Percentiles rank a stretch among this genome's conserved stretches.
These are phyloP conservation scores for Graphium sp. DNA, from an alignment of 2,329 filamentous ascomycete species.

Conservation along the genomic window DNA sequence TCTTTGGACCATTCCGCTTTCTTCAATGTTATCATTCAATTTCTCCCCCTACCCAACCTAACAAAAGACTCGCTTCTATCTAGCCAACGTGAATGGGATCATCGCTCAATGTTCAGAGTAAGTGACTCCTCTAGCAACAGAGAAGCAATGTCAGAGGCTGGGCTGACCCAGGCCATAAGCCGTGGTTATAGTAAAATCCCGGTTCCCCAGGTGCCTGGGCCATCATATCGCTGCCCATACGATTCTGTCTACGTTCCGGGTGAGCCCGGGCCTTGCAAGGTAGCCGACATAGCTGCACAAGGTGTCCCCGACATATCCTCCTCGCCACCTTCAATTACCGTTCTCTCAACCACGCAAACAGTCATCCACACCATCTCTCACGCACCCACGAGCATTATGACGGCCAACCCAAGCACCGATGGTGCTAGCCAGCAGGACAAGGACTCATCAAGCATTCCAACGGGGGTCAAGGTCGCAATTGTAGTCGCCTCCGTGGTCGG, in stretches of 20 bases:
- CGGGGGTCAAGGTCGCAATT: constrained; percentile 25
- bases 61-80: too few species aligned
- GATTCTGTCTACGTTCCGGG: constrained; percentile 1
- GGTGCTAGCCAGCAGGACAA: background rate
- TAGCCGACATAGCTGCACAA: background rate
- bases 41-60: too few species aligned
- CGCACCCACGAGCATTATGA: background rate
- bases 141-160: background rate
- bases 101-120: constrained; percentile 6
- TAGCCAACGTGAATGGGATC: constrained; percentile 6
- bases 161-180: background rate
- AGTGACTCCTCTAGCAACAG: background rate
- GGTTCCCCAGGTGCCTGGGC: background rate
- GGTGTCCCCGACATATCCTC: background rate
- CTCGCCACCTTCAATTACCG: background rate
- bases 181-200: background rate
- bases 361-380: background rate
- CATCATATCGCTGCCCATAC: constrained; percentile 1
- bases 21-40: too few species aligned
- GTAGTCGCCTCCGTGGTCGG: constrained; percentile 22
- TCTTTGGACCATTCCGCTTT: too few species aligned
- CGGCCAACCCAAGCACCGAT: background rate
- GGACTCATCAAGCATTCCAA: constrained; percentile 11
- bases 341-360: background rate
- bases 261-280: constrained; percentile 1